Conservation (phyloP, 2,329 filamentous ascomycete genomes). For the Trichoderma sp. region DNA sequence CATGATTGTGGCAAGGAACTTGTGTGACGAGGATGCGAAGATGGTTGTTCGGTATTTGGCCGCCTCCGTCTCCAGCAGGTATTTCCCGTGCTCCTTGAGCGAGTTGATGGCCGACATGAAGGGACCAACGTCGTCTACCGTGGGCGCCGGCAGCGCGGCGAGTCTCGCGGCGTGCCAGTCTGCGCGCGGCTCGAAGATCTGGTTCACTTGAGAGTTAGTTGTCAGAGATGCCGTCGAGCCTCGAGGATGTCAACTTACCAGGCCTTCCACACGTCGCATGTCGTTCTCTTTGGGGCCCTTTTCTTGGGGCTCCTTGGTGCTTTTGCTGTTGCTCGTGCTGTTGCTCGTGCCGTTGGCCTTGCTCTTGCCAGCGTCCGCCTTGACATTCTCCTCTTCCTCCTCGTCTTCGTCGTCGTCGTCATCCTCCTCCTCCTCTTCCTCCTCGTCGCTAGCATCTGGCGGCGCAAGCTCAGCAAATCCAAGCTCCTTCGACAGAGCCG, state of each 20-base stretch:
- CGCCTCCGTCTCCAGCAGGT: slow-evolving; percentile 77
- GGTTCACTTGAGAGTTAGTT: slow-evolving; percentile 39
- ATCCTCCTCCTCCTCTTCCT: slow-evolving; percentile 38
- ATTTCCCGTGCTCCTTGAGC: slow-evolving; percentile 70
- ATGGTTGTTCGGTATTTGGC: slow-evolving; percentile 72
- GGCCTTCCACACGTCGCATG: slow-evolving; percentile 38
- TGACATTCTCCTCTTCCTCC: slow-evolving; percentile 23
- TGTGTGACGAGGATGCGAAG: slow-evolving; percentile 83
- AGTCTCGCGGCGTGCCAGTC: slow-evolving; percentile 58
- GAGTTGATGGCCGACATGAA: slow-evolving; percentile 50
- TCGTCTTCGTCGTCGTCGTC: slow-evolving; percentile 35
- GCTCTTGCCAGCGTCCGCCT: background rate
- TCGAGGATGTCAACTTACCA: slow-evolving; percentile 39
- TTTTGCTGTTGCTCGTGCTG: background rate
- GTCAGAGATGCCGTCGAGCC: slow-evolving; percentile 34
- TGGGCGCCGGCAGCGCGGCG: slow-evolving; percentile 47
- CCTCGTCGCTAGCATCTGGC: slow-evolving; percentile 44
- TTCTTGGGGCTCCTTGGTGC: background rate
- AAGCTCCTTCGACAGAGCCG: slow-evolving; percentile 45
- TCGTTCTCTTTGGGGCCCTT: slow-evolving; percentile 24
- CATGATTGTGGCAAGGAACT: slow-evolving; percentile 97
- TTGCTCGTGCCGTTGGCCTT: background rate
- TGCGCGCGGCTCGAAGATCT: slow-evolving; percentile 60
- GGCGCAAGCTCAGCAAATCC: slow-evolving; percentile 42
- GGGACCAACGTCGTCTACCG: slow-evolving; percentile 49